Conservation (phyloP, 352 stramenopile species). For the Phytophthora colocasiae region DNA sequence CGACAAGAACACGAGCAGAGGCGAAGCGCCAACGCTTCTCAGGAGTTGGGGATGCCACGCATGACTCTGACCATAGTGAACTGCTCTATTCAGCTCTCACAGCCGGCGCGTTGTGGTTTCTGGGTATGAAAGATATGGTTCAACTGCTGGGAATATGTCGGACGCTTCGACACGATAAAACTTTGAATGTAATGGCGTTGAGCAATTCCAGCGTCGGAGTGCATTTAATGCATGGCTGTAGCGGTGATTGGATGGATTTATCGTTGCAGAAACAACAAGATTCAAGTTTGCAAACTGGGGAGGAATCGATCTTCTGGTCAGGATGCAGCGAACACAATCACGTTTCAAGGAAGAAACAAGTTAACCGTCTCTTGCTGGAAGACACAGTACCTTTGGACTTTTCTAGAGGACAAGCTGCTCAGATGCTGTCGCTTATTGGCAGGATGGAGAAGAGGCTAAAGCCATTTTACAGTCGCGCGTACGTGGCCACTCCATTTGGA, state of each 20-base stretch:
- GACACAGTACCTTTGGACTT: conserved; percentile 26
- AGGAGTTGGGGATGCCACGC: not conserved
- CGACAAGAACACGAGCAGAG: conserved; percentile 27
- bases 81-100: conserved; percentile 34
- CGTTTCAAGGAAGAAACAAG: conserved; percentile 17
- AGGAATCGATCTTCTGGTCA: conserved; percentile 20
- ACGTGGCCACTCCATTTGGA: conserved; percentile 39
- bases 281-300: conserved; percentile 1
- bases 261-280: conserved; percentile 26
- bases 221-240: conserved; percentile 44
- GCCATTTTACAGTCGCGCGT: conserved; percentile 37
- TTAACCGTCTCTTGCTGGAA: conserved; percentile 39
- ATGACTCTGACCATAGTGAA: conserved; percentile 21
- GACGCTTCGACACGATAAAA: conserved; percentile 35
- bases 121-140: conserved; percentile 34
- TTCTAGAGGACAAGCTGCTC: conserved; percentile 32
- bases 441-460: conserved; percentile 29
- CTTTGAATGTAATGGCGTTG: conserved; percentile 31
- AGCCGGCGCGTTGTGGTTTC: conserved; percentile 35
- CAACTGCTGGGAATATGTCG: conserved; percentile 37
- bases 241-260: conserved; percentile 42
- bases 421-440: conserved; percentile 41
- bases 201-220: conserved; percentile 34
- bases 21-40: conserved; percentile 29
- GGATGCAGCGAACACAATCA: conserved; percentile 32